phyloP scores from a whole-genome alignment of 2,329 filamentous ascomycete genomes.

The Ophiocordyceps polyrhachis-furcata region DNA sequence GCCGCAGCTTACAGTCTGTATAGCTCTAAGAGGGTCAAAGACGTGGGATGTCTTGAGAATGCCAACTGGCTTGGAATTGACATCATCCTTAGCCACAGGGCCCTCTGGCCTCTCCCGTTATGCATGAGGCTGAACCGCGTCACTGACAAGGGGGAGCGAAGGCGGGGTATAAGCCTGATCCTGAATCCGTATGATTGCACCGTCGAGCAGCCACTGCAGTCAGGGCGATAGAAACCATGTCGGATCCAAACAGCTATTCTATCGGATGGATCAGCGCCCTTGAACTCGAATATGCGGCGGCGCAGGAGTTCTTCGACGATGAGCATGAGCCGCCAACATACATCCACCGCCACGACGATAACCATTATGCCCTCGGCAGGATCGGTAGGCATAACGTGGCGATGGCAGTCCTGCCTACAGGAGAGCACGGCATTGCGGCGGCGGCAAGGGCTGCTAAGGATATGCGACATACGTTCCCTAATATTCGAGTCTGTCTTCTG shows the following conservation, averaged over 20 bases:
- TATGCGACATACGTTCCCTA: slow-evolving; percentile 11
- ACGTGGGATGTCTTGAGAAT: too few species aligned
- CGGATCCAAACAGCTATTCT: slow-evolving; percentile 11
- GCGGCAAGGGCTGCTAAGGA: slow-evolving; percentile 8
- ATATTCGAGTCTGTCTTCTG: slow-evolving; percentile 8
- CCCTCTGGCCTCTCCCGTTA: too few species aligned
- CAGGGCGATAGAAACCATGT: background rate
- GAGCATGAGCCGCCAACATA: background rate
- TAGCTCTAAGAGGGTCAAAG: too few species aligned
- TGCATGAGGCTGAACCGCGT: too few species aligned
- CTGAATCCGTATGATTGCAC: too few species aligned
- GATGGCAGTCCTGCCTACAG: slow-evolving; percentile 3
- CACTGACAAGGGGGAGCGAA: too few species aligned
- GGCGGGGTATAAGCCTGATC: too few species aligned
- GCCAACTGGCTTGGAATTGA: too few species aligned
- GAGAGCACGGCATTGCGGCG: slow-evolving; percentile 2
- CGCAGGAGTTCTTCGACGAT: slow-evolving; percentile 19
- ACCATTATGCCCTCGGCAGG: slow-evolving; percentile 3
- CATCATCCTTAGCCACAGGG: too few species aligned
- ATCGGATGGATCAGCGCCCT: slow-evolving; percentile 25
- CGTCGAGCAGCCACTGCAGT: too few species aligned
- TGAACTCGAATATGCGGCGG: slow-evolving; percentile 15
- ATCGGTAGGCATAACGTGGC: slow-evolving; percentile 5
- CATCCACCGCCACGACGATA: slow-evolving; percentile 1
- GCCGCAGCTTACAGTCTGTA: too few species aligned